A percentile compares a stretch with the other conserved stretches of the same genome.
Conservation (phyloP, 768 basidiomycete species). For the Fomitopsis serialis region DNA sequence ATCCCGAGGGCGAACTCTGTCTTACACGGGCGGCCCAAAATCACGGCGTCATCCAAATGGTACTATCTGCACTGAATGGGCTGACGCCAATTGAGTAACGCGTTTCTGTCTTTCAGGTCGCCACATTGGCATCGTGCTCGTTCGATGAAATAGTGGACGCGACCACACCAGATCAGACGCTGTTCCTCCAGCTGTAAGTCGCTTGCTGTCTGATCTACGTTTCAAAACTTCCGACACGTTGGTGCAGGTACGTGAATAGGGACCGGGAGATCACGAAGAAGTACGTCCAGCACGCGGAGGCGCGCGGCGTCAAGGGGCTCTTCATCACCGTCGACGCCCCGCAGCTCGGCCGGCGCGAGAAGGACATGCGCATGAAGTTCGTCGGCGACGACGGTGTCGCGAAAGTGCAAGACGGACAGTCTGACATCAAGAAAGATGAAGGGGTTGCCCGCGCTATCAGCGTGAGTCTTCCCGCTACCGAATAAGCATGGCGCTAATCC, state of each 20-base stretch:
- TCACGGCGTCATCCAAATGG: constrained; percentile 73
- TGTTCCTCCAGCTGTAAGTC: constrained; percentile 79
- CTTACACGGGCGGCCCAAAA: constrained; percentile 85
- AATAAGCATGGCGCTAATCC: constrained; percentile 30
- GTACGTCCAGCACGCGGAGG: constrained; percentile 86
- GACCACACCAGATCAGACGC: constrained; percentile 69
- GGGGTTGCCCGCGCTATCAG: constrained; percentile 94
- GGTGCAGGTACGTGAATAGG: constrained; percentile 79
- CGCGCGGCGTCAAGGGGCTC: constrained; percentile 83
- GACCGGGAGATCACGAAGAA: constrained; percentile 81
- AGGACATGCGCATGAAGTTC: constrained; percentile 41
- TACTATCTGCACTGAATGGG: constrained; percentile 15
- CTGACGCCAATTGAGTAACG: background rate
- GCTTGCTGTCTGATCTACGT: background rate
- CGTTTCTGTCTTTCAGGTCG: constrained; percentile 56
- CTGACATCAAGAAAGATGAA: constrained; percentile 25
- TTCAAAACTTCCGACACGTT: background rate
- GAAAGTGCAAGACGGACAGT: constrained; percentile 35
- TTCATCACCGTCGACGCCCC: constrained; percentile 99
- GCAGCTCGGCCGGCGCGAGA: constrained; percentile 89
- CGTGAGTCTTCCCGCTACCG: constrained; percentile 34
- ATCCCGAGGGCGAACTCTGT: constrained; percentile 94
- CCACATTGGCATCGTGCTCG: constrained; percentile 92
- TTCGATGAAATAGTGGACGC: constrained; percentile 93
- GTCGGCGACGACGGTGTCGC: constrained; percentile 57